Evolutionary conservation across 2,329 filamentous ascomycete species (phyloP), one percentile per base, ranked within the genome.

Genomic region (Colletotrichum godetiae): DNA sequence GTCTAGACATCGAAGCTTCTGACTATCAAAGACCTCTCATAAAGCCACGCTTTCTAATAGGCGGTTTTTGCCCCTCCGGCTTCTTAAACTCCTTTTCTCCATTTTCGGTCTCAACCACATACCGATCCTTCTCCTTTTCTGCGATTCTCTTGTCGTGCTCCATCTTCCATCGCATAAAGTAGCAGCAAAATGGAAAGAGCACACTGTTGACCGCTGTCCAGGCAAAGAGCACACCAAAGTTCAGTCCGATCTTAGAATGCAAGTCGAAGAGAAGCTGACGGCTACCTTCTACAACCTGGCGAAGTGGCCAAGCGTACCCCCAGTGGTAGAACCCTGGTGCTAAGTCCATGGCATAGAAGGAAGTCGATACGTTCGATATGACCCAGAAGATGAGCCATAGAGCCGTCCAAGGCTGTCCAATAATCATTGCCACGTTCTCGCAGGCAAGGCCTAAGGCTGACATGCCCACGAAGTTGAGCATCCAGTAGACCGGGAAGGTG

Each of bases 351-450:
- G 88, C 81, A 78, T 92, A 90, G 76, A 93, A 92, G 0, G 85
- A 82, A 0, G 89, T 91, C 0, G 86, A 83, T 0, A 92, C 89
- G 76, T 93, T 93, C 7, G 89, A 88, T 68, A 93, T 91, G 55
- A 92, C 89, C 90, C 90, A 92, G 76, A 92, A 92, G 68, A 92
- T 91, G 2, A 93, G 81, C 86, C 91, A 93, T 0, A 92, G 79
- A 0, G 89, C 86, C 2, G 79, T 79, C 90, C 90, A 92, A 0
- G 89, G 91, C 76, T 88, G 84, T 0, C 89, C 90, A 5, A 92
- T 82, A 2, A 92, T 77, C 88, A 92, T 92, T 0, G 88, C 88
- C 33, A 91, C 87, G 76, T 92, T 92, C 81, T 93, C 91, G 77
- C 89, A 91, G 0, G 91, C 89, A 2, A 93, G 80, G 0, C 90